Conservation (phyloP, 768 basidiomycete species). For the Cubamyces lactineus region DNA sequence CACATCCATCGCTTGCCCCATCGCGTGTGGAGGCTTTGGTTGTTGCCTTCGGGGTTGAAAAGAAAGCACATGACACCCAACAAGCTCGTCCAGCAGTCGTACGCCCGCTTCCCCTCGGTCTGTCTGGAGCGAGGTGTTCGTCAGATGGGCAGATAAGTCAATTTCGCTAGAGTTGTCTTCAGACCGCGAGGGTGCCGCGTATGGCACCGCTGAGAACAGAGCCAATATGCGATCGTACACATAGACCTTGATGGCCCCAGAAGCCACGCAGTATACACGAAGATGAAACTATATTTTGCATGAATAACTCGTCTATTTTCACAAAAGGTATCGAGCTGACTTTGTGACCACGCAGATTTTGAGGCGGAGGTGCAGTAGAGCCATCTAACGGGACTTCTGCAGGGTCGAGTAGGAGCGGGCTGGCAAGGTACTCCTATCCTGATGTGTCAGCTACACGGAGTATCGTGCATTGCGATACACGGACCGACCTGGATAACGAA, state of each 20-base stretch:
- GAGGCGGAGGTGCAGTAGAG: constrained; percentile 13
- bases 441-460: neutral
- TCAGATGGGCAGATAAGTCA: constrained; percentile 78
- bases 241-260: constrained; percentile 77
- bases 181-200: constrained; percentile 43
- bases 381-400: constrained; percentile 43
- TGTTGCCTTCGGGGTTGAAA: constrained; percentile 7
- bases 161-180: constrained; percentile 35
- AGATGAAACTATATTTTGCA: constrained; percentile 77
- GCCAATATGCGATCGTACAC: constrained; percentile 84
- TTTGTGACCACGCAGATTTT: constrained; percentile 56
- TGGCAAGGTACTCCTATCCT: constrained; percentile 79
- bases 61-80: constrained; percentile 59
- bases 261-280: constrained; percentile 82
- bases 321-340: constrained; percentile 40
- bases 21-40: constrained; percentile 13
- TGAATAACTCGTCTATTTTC: constrained; percentile 14
- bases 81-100: constrained; percentile 77
- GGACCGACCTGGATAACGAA: constrained; percentile 88
- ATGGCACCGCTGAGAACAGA: constrained; percentile 81
- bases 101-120: constrained; percentile 71
- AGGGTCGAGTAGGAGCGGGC: constrained; percentile 80
- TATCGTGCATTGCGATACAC: neutral
- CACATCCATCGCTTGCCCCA: constrained; percentile 20
- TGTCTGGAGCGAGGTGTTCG: constrained; percentile 88